These are phyloP conservation scores for Metschnikowia borealis DNA, from an alignment of 805 yeast genomes.

Conservation along the genomic window DNA sequence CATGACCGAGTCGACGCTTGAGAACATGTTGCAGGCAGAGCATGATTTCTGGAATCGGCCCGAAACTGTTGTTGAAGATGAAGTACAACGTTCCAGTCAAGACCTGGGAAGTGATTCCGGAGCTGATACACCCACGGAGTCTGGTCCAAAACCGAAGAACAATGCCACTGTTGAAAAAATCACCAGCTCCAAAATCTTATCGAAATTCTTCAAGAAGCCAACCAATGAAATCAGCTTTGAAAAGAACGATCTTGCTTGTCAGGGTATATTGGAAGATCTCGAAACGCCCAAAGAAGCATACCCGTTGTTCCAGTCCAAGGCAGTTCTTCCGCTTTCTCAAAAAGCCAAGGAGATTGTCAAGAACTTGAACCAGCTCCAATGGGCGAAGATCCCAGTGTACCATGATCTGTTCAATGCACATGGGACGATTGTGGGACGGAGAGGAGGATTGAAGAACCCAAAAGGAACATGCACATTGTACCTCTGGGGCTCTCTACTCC, in stretches of 20 bases:
- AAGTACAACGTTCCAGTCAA: conserved; percentile 10
- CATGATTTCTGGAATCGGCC: conserved; percentile 21
- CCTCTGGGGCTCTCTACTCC: conserved; percentile 44
- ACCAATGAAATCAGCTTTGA: conserved; percentile 19
- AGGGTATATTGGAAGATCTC: not conserved
- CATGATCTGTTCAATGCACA: conserved; percentile 77
- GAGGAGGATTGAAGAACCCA: conserved; percentile 51
- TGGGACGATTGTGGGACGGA: conserved; percentile 79
- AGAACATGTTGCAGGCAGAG: conserved; percentile 35
- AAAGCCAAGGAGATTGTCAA: conserved; percentile 41
- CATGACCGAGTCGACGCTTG: conserved; percentile 34
- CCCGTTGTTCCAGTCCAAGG: conserved; percentile 30
- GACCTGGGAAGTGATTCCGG: conserved; percentile 13
- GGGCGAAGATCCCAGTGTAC: conserved; percentile 76
- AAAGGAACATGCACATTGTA: conserved; percentile 51
- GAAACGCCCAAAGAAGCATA: conserved; percentile 5
- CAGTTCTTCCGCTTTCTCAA: conserved; percentile 35
- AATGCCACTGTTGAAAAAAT: not conserved
- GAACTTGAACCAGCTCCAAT: conserved; percentile 58
- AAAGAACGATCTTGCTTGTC: conserved; percentile 21
- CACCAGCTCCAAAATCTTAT: not conserved
- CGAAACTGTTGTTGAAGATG: conserved; percentile 10
- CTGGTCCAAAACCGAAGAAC: not conserved
- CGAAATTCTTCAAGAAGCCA: not conserved
- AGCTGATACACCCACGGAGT: conserved; percentile 2